phyloP scores from a whole-genome alignment of 192 early-diverging fungal species.

The Backusella macrospora region DNA sequence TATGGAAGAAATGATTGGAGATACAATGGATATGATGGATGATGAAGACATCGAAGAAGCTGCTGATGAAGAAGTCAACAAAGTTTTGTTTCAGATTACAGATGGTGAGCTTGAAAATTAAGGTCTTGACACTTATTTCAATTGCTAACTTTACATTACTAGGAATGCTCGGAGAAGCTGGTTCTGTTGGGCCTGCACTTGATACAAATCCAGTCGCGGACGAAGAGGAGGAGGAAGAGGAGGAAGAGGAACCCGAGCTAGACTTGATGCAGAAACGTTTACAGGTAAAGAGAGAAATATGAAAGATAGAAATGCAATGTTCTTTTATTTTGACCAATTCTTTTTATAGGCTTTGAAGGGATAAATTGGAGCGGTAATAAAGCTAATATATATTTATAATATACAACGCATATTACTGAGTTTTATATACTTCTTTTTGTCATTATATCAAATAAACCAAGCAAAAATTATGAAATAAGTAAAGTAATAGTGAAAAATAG shows the following conservation, averaged over 20 bases:
- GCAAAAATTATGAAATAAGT: background rate
- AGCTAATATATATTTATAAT: background rate
- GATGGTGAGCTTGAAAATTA: constrained; percentile 58
- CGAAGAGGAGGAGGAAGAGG: constrained; percentile 51
- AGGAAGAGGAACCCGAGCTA: constrained; percentile 74
- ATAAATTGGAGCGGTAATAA: background rate
- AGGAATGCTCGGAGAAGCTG: constrained; percentile 62
- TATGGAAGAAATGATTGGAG: constrained; percentile 95
- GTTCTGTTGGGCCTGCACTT: constrained; percentile 57
- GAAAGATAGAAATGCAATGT: background rate
- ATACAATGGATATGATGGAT: constrained; percentile 84
- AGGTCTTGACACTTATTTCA: background rate
- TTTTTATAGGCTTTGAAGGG: constrained; percentile 39
- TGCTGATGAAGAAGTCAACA: constrained; percentile 92
- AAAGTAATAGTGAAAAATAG: no score
- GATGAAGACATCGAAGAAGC: constrained; percentile 94
- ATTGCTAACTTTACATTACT: background rate
- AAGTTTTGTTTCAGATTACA: constrained; percentile 86
- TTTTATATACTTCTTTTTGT: background rate
- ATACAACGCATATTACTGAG: background rate
- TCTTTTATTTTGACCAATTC: background rate
- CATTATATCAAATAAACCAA: constrained; percentile 12
- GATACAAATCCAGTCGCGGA: constrained; percentile 40
- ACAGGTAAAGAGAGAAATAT: constrained; percentile 64
- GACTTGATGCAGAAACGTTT: constrained; percentile 88